Percentiles rank a stretch among this genome's conserved stretches.
Evolutionary conservation across 2,329 filamentous ascomycete genomes (phyloP).

Genomic region (Aspergillus sp.): DNA sequence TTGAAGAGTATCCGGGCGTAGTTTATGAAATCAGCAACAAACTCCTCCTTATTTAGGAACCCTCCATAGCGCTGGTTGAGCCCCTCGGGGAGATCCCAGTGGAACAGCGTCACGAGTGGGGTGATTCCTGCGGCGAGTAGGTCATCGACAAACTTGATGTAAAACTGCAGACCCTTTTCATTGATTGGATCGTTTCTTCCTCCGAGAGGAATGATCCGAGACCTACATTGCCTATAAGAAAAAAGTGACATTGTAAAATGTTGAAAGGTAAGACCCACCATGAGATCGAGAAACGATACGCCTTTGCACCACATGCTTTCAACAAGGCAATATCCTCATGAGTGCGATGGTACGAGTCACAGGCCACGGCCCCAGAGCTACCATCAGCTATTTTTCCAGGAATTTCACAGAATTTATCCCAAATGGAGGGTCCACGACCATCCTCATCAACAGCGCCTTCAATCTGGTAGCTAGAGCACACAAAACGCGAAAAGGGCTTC

Average conservation of each 20-base stretch:
- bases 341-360: conserved; percentile 80
- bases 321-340: conserved; percentile 72
- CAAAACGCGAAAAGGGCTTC: no score
- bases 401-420: conserved; percentile 81
- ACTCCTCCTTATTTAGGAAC: conserved; percentile 74
- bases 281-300: conserved; percentile 80
- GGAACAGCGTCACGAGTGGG: conserved; percentile 78
- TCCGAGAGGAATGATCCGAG: conserved; percentile 79
- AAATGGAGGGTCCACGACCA: conserved; percentile 77
- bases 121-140: conserved; percentile 70
- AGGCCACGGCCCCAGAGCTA: conserved; percentile 70
- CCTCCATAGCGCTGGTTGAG: conserved; percentile 79
- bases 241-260: background rate
- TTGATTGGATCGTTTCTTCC: conserved; percentile 79
- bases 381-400: conserved; percentile 79
- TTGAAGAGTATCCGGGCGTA: conserved; percentile 75
- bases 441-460: conserved; percentile 72
- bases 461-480: conserved; percentile 68
- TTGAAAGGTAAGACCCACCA: conserved; percentile 41
- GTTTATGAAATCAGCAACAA: conserved; percentile 72
- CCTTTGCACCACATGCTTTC: conserved; percentile 66
- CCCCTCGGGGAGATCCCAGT: conserved; percentile 81
- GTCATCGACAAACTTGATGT: conserved; percentile 73
- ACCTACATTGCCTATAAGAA: conserved; percentile 27
- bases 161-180: conserved; percentile 70